A percentile compares a stretch with the other conserved stretches of the same genome.
These are phyloP conservation scores for Sclerotinia subarctica DNA, from an alignment of 2,329 filamentous ascomycete species.

Conservation along the genomic window DNA sequence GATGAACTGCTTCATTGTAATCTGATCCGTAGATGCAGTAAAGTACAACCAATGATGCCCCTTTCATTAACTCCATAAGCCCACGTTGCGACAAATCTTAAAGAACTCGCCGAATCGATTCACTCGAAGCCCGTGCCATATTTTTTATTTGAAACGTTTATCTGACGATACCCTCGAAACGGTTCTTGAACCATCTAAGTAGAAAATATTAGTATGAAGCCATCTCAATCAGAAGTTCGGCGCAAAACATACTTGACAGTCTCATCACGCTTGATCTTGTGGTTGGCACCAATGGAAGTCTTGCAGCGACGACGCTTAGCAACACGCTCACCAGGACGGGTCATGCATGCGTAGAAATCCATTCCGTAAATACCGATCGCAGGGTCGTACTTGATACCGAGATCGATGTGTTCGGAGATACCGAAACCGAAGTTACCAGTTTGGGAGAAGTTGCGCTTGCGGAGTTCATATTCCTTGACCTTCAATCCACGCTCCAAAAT, in stretches of 20 bases:
- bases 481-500: slow-evolving; percentile 99
- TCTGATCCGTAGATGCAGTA: slow-evolving; percentile 37
- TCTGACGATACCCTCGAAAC: slow-evolving; percentile 77
- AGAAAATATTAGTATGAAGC: slow-evolving; percentile 12
- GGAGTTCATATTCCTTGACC: slow-evolving; percentile 99
- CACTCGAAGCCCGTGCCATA: slow-evolving; percentile 13
- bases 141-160: slow-evolving; percentile 53
- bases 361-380: slow-evolving; percentile 99
- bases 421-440: slow-evolving; percentile 99
- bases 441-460: slow-evolving; percentile 99
- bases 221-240: not conserved
- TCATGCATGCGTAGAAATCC: slow-evolving; percentile 99
- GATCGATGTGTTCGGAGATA: slow-evolving; percentile 99
- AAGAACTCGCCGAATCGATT: slow-evolving; percentile 18
- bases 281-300: slow-evolving; percentile 78
- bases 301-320: slow-evolving; percentile 90
- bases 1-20: slow-evolving; percentile 45
- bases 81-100: slow-evolving; percentile 27
- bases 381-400: slow-evolving; percentile 99
- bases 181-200: slow-evolving; percentile 73
- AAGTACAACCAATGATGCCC: slow-evolving; percentile 35
- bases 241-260: slow-evolving; percentile 64
- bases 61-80: slow-evolving; percentile 33
- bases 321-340: slow-evolving; percentile 96
- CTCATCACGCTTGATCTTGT: slow-evolving; percentile 93